Base-by-base conservation (phyloP, 305 asterid species). In the Nicotiana rustica region DNA sequence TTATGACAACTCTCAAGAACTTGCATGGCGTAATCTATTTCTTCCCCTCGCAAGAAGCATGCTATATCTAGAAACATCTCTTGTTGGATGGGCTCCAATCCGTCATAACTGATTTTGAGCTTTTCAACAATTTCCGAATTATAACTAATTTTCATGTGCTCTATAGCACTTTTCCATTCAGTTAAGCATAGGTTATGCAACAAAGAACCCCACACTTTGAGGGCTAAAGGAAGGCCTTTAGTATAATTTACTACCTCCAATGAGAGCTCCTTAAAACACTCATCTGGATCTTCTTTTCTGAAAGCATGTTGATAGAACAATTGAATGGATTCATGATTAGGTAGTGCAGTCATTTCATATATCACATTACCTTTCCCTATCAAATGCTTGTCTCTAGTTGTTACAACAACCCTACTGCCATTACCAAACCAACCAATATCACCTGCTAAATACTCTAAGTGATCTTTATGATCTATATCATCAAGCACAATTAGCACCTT, bases 221-320 rank as follows among this genome's bases (percentile, higher is more conserved):
- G 71, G 36, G 71, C 71, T 35, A 65, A 65, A 25, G 71, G 71
- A 65, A 25, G 71, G 71, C 71, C 41, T 19, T 35, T 35, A 25
- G 41, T 41, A 25, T 25, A 6, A 4, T 6, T 31, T 65, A 65
- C 36, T 2, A 65, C 41, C 15, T 65, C 14, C 13, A 13, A 12
- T 2, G 31, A 5, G 1, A 65, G 38, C 71, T 25, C 71, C 41
- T 29, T 33, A 65, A 65, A 65, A 21, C 17, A 5, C 71, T 65
- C 67, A 62, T 2, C 67, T 2, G 13, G 12, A 33, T 3, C 4
- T 3, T 33, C 35, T 33, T 33, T 33, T 33, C 0, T 3, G 4
- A 65, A 65, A 7, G 70, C 70, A 65, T 65, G 3, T 2, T 65
- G 41, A 29, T 35, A 7, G 15, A 65, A 65, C 38, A 65, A 15